Evolutionary conservation across 2,329 filamentous ascomycete genomes (phyloP).

Genomic region (Sordariomycetes sp.): DNA sequence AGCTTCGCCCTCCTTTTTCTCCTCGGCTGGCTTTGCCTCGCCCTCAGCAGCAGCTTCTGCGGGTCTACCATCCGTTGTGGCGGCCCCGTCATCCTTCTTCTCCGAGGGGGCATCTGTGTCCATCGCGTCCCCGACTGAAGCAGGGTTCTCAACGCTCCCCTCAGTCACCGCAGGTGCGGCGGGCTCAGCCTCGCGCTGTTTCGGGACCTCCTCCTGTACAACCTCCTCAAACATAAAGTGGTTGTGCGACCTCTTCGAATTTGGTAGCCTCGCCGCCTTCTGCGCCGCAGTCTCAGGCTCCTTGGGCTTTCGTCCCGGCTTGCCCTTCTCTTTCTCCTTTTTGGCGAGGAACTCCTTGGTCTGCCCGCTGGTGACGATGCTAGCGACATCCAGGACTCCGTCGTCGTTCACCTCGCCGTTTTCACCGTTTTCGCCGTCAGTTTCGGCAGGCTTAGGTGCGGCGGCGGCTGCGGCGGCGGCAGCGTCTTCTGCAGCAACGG

Average conservation of each 20-base stretch:
- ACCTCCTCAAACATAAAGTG: constrained; percentile 68
- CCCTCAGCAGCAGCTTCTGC: constrained; percentile 8
- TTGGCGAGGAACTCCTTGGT: constrained; percentile 75
- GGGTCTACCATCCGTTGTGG: neutral
- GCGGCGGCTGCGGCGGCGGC: constrained; percentile 16
- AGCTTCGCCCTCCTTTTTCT: constrained; percentile 9
- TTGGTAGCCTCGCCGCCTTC: constrained; percentile 55
- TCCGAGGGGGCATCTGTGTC: constrained; percentile 1
- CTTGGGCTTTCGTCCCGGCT: constrained; percentile 41
- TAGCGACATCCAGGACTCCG: constrained; percentile 75
- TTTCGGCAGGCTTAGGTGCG: constrained; percentile 21
- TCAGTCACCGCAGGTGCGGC: neutral
- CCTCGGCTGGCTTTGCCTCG: constrained; percentile 5
- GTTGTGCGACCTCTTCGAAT: constrained; percentile 60
- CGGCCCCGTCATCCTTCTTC: neutral
- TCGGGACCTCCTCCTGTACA: constrained; percentile 41
- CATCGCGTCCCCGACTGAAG: neutral
- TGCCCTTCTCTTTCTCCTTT: constrained; percentile 74
- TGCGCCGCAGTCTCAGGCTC: constrained; percentile 42
- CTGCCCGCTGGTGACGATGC: constrained; percentile 72
- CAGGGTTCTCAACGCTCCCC: constrained; percentile 4
- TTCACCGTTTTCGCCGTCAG: constrained; percentile 25
- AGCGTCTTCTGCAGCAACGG: constrained; percentile 14
- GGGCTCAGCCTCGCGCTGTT: constrained; percentile 19
- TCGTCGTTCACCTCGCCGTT: constrained; percentile 47